Base-by-base conservation (phyloP, 1,139 yeast genomes). In the Suhomyces bribrorum region DNA sequence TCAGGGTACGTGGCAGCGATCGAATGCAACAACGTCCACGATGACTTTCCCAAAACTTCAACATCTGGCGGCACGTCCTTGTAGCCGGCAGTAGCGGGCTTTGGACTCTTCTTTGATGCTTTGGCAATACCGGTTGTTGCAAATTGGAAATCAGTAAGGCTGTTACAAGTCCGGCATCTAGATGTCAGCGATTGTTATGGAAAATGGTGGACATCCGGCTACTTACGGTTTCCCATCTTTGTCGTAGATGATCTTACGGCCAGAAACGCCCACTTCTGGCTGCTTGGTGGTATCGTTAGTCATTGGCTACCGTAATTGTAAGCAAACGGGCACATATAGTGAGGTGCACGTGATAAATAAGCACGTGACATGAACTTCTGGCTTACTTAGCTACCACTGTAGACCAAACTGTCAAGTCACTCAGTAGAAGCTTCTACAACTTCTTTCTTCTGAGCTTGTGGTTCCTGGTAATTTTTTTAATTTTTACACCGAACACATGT, bases 11-110 rank as follows among this genome's bases (percentile, higher is more conserved):
- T 78, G 3, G 97, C 97, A 0, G 97, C 97, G 45, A 90, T 76
- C 0, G 95, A 76, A 54, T 92, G 99, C 31, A 92, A 69, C 32
- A 92, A 73, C 1, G 96, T 88, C 99, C 99, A 92, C 3, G 97
- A 82, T 0, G 95, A 79, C 38, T 82, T 72, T 1, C 99, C 99
- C 6, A 92, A 64, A 44, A 75, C 73, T 37, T 76, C 84, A 8
- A 86, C 94, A 63, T 89, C 97, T 0, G 97, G 92, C 1, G 98
- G 98, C 45, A 86, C 82, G 29, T 77, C 83, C 4, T 69, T 48
- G 36, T 68, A 66, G 17, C 41, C 34, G 5, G 30, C 29, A 3
- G 26, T 25, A 11, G 32, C 23, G n/a, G 40, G 42, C n/a, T 32
- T 37, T 25, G 14, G 27, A 13, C 50, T 43, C 8, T 47, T 37